Conservation (phyloP, 345 rosid species). For the Hypericum androsaemum region DNA sequence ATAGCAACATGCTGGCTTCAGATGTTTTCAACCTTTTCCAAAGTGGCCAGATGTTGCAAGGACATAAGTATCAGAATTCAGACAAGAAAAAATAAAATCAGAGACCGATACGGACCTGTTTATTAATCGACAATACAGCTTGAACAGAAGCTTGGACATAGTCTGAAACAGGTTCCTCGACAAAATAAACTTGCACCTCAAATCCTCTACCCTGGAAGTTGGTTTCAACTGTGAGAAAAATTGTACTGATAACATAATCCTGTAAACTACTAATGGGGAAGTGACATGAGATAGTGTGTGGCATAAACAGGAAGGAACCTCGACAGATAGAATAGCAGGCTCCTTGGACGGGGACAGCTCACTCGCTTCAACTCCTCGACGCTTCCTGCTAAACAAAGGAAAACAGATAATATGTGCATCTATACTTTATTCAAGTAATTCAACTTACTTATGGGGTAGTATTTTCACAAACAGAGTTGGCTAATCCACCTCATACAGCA, state of each 20-base stretch:
- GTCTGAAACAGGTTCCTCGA: conserved; percentile 83
- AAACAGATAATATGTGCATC: conserved; percentile 12
- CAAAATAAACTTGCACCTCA: conserved; percentile 67
- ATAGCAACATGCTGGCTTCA: too few species aligned
- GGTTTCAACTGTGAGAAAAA: too few species aligned
- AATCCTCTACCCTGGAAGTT: conserved; percentile 83
- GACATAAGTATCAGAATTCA: conserved; percentile 1
- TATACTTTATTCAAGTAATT: neutral
- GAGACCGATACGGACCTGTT: conserved; percentile 41
- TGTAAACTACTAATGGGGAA: neutral
- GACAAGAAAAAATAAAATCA: neutral
- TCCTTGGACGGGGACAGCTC: conserved; percentile 41
- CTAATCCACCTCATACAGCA: too few species aligned
- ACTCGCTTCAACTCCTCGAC: conserved; percentile 35
- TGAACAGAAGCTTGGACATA: conserved; percentile 70
- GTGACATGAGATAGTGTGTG: neutral
- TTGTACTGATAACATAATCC: conserved; percentile 4
- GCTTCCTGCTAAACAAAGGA: conserved; percentile 37
- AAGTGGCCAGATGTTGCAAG: neutral
- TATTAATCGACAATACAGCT: conserved; percentile 64
- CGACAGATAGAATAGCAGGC: conserved; percentile 90
- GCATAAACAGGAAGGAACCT: conserved; percentile 29
- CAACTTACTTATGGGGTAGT: too few species aligned
- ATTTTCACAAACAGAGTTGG: too few species aligned
- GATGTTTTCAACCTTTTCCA: too few species aligned